A percentile compares a stretch with the other conserved stretches of the same genome.
These are phyloP conservation scores for Leucaena leucocephala DNA, from an alignment of 306 rosid species.

Conservation along the genomic window DNA sequence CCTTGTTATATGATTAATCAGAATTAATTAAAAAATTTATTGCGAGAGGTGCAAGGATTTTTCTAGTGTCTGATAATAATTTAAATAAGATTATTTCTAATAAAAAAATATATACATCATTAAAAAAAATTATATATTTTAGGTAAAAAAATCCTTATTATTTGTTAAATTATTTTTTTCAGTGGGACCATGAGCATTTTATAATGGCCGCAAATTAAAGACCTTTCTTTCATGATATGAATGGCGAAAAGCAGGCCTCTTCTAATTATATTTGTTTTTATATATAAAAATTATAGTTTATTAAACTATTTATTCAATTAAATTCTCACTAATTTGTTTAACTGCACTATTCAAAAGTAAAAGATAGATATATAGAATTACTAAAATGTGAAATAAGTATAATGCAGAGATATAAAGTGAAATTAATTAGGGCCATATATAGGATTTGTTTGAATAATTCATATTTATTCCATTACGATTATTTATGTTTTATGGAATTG, in stretches of 20 bases:
- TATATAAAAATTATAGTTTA: too few relatives aligned
- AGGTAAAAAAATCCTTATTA: too few relatives aligned
- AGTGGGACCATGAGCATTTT: not conserved
- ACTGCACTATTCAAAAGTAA: not conserved
- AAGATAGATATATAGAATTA: not conserved
- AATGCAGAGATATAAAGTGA: not conserved
- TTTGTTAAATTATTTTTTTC: too few relatives aligned
- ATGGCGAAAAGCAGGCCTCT: not conserved
- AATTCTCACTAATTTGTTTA: not conserved
- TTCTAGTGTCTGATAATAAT: too few relatives aligned
- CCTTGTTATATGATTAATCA: too few relatives aligned
- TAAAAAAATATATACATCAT: too few relatives aligned
- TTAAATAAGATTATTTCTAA: too few relatives aligned
- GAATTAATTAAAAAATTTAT: too few relatives aligned
- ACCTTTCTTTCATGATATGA: not conserved
- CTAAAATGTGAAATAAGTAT: not conserved
- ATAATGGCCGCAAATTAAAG: too few relatives aligned
- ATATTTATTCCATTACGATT: not conserved
- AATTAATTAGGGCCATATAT: not conserved
- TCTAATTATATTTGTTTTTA: too few relatives aligned
- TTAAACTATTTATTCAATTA: not conserved
- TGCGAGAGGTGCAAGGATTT: too few relatives aligned
- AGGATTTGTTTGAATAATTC: not conserved
- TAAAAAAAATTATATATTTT: too few relatives aligned
- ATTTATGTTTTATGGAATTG: not conserved